phyloP scores from a whole-genome alignment of 73 alveolate species.

The Blepharisma stoltei region DNA sequence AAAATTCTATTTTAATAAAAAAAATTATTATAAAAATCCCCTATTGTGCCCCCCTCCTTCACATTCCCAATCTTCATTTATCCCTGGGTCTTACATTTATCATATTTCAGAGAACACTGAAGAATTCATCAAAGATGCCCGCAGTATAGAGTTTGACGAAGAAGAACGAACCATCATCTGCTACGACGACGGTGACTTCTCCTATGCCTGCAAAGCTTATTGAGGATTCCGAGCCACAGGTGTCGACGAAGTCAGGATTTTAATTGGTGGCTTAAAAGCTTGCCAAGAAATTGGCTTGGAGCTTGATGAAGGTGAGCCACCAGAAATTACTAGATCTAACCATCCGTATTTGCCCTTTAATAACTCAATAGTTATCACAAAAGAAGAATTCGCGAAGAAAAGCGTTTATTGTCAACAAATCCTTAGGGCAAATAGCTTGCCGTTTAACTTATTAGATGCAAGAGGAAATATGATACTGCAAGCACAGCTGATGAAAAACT shows the following conservation, averaged over 20 bases:
- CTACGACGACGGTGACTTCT: background rate
- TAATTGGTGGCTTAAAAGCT: slow-evolving; percentile 25
- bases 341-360: slow-evolving; percentile 16
- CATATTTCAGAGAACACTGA: background rate
- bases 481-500: background rate
- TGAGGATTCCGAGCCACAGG: slow-evolving; percentile 27
- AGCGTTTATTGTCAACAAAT: slow-evolving; percentile 7
- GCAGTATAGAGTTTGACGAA: slow-evolving; percentile 9
- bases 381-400: slow-evolving; percentile 7
- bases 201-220: slow-evolving; percentile 2
- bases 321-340: background rate
- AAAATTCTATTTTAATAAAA: no score
- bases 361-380: background rate
- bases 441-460: background rate
- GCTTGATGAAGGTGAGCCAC: background rate
- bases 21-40: no score
- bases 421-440: background rate
- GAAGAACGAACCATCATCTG: background rate
- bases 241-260: slow-evolving; percentile 9
- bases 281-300: background rate
- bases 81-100: background rate
- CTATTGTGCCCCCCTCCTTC: no score
- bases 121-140: background rate
- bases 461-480: slow-evolving; percentile 5
- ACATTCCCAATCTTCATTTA: background rate